Base-by-base conservation (phyloP, 305 asterid genomes). In the Fraxinus xanthoxyloides region DNA sequence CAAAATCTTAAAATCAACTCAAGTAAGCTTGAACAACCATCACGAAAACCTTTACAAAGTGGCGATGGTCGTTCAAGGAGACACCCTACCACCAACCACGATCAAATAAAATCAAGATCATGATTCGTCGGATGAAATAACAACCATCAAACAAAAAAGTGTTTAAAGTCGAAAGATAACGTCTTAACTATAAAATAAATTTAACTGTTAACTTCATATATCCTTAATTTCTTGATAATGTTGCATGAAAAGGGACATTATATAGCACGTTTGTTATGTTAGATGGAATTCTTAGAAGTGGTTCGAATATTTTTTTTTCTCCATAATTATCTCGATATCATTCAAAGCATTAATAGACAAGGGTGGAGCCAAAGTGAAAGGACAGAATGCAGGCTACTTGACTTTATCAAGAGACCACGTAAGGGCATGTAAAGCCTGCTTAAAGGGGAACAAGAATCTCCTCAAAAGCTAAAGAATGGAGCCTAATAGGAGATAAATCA, bases 371-470 rank as follows among this genome's bases (percentile, higher is more conserved):
- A 56, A 77, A 78, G 80, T 85, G 82, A 83, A 67, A 65, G 26
- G 86, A 78, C 31, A 34, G 35, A 72, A 65, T 21, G 79, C 46
- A 59, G 19, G 86, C 77, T 72, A 77, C 78, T 83, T 80, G 85
- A 85, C 78, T 77, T 87, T 78, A 76, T 79, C 72, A 85, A 85
- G 43, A 84, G 85, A 82, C 77, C 89, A 87, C 88, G 88, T 84
- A 90, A 87, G 87, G 86, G 78, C 77, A 81, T 84, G 84, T 86
- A 90, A 92, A 91, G 92, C 94, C 91, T 84, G 87, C 86, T 81
- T 85, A 90, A 94, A 94, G 93, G 72, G 87, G 82, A 84, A 83
- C 94, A 90, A 90, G 93, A 94, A 93, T 93, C 97, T 92, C 89
- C 90, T 87, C 84, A 90, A 93, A 93, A 92, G 95, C 93, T 81